Conservation (phyloP, 169 alveolate genomes). For the Perkinsus olseni region DNA sequence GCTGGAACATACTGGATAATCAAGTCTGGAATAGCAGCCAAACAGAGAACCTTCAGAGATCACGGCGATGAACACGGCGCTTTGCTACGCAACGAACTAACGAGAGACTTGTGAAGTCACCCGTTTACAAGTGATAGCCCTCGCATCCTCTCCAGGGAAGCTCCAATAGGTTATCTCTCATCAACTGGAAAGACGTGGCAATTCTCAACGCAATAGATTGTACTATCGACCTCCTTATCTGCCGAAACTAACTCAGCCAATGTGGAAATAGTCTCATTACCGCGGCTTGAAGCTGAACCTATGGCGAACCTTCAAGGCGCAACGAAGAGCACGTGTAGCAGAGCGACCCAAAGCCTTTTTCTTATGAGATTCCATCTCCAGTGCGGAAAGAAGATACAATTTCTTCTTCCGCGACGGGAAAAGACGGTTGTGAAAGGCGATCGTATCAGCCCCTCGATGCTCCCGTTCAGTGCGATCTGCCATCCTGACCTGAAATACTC, state of each 20-base stretch:
- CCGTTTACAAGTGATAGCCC: background rate
- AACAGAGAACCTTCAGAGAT: too few relatives aligned
- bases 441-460: background rate
- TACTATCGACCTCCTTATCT: background rate
- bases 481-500: too few relatives aligned
- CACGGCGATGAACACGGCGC: too few relatives aligned
- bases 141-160: background rate
- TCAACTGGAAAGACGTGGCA: background rate
- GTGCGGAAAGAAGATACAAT: constrained; percentile 77
- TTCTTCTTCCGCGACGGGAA: constrained; percentile 42
- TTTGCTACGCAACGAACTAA: too few relatives aligned
- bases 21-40: too few relatives aligned
- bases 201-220: background rate
- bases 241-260: background rate
- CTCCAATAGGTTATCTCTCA: background rate
- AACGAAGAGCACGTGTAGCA: background rate
- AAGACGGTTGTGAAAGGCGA: background rate
- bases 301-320: background rate
- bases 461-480: too few relatives aligned
- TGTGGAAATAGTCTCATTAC: background rate
- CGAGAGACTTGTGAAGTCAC: too few relatives aligned
- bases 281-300: background rate
- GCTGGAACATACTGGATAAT: too few relatives aligned
- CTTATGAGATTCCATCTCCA: constrained; percentile 74
- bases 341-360: constrained; percentile 49